Base-by-base conservation (phyloP, 1,284 basidiomycete species). In the Moesziomyces sp. region DNA sequence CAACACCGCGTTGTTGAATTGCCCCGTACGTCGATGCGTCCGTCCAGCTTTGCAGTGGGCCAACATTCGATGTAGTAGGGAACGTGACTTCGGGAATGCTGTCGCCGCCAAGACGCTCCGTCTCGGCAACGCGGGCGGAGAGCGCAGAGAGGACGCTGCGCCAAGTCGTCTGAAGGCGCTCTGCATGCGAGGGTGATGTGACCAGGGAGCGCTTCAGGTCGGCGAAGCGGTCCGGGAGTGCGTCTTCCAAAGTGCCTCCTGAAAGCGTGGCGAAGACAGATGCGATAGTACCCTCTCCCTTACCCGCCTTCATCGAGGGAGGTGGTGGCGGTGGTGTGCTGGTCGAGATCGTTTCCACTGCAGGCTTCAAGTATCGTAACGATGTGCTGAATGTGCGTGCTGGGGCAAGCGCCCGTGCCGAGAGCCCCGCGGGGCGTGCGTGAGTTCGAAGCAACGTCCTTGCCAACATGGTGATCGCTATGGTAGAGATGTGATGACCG, bases 201-300 rank as follows among this genome's bases (percentile, higher is more conserved):
- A 80, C 44, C 18, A 80, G 56, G 0, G 52, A 52, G 23, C 47
- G 55, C 46, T 80, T 80, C 24, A 80, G 65, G 3, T 57, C 18
- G 4, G 69, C 44, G 38, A 80, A 80, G 2, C 78, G 62, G n/a
- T 56, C 56, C 0, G 78, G 78, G 2, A 80, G 66, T 1, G 69
- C 58, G 45, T 79, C 73, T 49, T 67, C 72, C 16, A 77, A 58
- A 0, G 64, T 61, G 3, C 68, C 75, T 9, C 78, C 78, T 0
- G 63, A 69, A 9, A 80, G 62, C 2, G 74, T 58, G 30, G 78
- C 76, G 45, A 80, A 80, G 35, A 80, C 77, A 3, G 64, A 65
- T 3, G 73, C 76, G 35, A 80, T 78, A 23, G 77, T 71, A 18
- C 78, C 78, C 48, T 71, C 65, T 6, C 59, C 60, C 45, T 77